Evolutionary conservation across 2,329 filamentous ascomycete species (phyloP).

Genomic region (Botrytis medusae): DNA sequence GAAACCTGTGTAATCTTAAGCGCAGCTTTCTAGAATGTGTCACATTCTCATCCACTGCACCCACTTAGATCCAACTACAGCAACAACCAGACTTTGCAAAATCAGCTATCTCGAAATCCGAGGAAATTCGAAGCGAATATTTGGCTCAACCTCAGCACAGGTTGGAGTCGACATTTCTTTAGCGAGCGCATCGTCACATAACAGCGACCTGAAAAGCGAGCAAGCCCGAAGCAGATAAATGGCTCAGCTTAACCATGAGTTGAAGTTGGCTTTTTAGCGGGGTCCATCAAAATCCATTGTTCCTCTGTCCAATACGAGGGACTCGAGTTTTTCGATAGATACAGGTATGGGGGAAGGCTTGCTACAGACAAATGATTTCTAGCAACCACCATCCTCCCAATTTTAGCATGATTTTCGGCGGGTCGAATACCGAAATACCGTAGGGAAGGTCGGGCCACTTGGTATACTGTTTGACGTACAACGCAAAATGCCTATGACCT

Average conservation of each 20-base stretch:
- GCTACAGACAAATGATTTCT: neutral
- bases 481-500: neutral
- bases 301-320: neutral
- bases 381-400: neutral
- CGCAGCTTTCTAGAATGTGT: neutral
- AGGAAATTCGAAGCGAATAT: too few species aligned
- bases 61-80: neutral
- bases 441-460: too few species aligned
- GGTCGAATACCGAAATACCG: neutral
- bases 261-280: neutral
- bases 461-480: neutral
- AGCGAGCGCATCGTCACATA: too few species aligned
- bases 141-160: too few species aligned
- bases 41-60: neutral
- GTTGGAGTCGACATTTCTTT: too few species aligned
- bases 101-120: too few species aligned
- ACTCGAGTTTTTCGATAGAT: neutral
- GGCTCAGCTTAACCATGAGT: neutral
- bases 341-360: neutral
- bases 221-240: neutral
- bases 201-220: neutral
- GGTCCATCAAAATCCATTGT: neutral
- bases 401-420: neutral
- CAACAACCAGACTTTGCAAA: neutral
- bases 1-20: neutral